phyloP scores from a whole-genome alignment of 2,329 filamentous ascomycete genomes.

The Monilinia polystroma region DNA sequence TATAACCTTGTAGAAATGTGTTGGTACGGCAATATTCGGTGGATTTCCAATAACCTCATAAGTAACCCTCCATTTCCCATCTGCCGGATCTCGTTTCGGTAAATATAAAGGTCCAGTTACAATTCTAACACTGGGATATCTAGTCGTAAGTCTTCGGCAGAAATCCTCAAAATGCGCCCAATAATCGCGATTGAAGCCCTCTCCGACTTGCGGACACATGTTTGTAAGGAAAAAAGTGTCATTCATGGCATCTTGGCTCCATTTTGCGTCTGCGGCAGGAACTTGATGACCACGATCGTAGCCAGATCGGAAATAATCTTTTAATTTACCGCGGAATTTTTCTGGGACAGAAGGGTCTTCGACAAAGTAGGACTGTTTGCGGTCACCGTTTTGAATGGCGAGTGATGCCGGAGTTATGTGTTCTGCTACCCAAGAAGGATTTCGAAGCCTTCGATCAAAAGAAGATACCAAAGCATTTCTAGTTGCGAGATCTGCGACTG shows the following conservation, averaged over 20 bases:
- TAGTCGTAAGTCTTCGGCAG: constrained; percentile 75
- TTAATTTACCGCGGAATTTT: constrained; percentile 83
- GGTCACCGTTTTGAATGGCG: constrained; percentile 70
- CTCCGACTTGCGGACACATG: constrained; percentile 98
- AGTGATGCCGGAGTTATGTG: constrained; percentile 93
- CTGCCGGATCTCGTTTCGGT: constrained; percentile 73
- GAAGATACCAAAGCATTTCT: constrained; percentile 77
- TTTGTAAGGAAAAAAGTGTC: constrained; percentile 91
- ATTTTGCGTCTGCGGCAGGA: constrained; percentile 92
- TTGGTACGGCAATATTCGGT: constrained; percentile 92
- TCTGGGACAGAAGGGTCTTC: constrained; percentile 80
- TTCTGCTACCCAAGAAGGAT: constrained; percentile 93
- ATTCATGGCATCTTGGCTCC: constrained; percentile 92
- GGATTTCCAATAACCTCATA: constrained; percentile 96
- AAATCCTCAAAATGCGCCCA: constrained; percentile 99
- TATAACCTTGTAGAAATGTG: constrained; percentile 99
- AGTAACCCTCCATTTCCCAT: constrained; percentile 91
- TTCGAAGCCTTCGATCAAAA: constrained; percentile 86
- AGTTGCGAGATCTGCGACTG: constrained; percentile 76
- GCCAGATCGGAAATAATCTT: constrained; percentile 92
- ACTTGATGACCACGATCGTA: constrained; percentile 98
- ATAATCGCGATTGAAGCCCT: constrained; percentile 98
- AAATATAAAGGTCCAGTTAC: constrained; percentile 94
- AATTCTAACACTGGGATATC: constrained; percentile 84
- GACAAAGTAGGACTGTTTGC: constrained; percentile 77